phyloP scores from a whole-genome alignment of 331 rosid genomes.

The Quercus lobata region DNA sequence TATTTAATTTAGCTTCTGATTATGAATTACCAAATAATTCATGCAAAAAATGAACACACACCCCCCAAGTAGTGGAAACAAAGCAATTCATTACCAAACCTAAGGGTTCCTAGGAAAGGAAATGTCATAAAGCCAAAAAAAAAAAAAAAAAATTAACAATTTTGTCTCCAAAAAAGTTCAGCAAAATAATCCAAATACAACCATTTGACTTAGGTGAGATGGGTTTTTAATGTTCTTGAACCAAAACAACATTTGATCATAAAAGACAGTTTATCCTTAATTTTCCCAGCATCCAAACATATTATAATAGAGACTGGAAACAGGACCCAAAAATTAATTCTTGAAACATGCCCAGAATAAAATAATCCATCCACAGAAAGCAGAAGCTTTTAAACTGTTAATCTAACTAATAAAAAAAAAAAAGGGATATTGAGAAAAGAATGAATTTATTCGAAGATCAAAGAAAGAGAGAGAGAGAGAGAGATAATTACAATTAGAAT shows the following conservation, averaged over 20 bases:
- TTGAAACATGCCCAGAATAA: background rate
- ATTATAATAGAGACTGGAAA: background rate
- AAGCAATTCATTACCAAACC: background rate
- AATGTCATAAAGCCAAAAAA: background rate
- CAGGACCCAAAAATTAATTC: background rate
- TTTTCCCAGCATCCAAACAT: background rate
- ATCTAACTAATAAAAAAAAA: constrained; percentile 2
- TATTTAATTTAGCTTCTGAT: background rate
- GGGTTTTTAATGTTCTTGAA: background rate
- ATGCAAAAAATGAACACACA: background rate
- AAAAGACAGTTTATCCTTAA: background rate
- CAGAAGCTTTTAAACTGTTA: background rate
- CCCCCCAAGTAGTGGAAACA: background rate
- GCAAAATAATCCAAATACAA: background rate
- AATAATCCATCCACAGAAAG: background rate
- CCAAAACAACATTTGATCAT: too few relatives aligned
- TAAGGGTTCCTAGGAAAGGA: background rate
- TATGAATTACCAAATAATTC: background rate
- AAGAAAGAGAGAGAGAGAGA: background rate
- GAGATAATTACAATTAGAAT: background rate
- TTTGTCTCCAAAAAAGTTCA: background rate
- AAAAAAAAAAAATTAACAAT: too few relatives aligned
- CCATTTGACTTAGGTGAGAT: background rate
- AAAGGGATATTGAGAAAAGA: background rate
- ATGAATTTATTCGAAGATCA: constrained; percentile 8